Base-by-base conservation (phyloP, 345 rosid genomes). In the Gossypium turneri region DNA sequence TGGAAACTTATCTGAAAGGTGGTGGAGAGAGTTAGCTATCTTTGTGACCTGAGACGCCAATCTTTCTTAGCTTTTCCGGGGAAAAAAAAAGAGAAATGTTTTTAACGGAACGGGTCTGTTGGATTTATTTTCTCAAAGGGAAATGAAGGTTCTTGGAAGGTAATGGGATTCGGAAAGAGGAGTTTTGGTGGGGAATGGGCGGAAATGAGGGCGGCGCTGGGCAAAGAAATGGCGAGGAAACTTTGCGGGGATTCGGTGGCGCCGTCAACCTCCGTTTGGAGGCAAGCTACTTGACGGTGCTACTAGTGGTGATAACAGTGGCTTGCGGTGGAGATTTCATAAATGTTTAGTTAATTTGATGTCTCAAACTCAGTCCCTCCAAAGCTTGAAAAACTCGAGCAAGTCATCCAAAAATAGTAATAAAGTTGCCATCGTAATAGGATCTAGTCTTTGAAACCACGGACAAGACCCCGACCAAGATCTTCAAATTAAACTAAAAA, bases 131-230 rank as follows among this genome's bases (percentile, higher is more conserved):
- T 1, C 51, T 1, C 15, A 10, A 11, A 13, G 70, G 51, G 51
- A 47, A 47, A 47, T 47, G 13, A 47, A 47, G 51, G 96, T 73
- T 94, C 97, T 78, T 92, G 97, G 82, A 82, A 90, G 48, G 90
- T 78, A 17, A 92, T 89, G 73, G 88, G 81, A 34, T 78, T 75
- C 86, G 17, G 92, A 61, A 24, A 90, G 79, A 9, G 84, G 84
- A 86, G 86, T 19, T 79, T 50, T 9, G 96, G 98, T 24, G 89
- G 84, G 9, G 75, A 38, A 66, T 85, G 87, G 43, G 86, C 27
- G 66, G 81, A 79, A 74, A 94, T 85, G 27, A 90, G 82, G 51
- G 81, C 13, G 17, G 85, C 78, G 45, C 41, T 34, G 41, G 38
- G 4, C 38, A 34, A 34, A 34, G 38, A 34, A 34, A 34, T 34